Conservation (phyloP, 805 yeast genomes). For the Scheffersomyces stipitis region DNA sequence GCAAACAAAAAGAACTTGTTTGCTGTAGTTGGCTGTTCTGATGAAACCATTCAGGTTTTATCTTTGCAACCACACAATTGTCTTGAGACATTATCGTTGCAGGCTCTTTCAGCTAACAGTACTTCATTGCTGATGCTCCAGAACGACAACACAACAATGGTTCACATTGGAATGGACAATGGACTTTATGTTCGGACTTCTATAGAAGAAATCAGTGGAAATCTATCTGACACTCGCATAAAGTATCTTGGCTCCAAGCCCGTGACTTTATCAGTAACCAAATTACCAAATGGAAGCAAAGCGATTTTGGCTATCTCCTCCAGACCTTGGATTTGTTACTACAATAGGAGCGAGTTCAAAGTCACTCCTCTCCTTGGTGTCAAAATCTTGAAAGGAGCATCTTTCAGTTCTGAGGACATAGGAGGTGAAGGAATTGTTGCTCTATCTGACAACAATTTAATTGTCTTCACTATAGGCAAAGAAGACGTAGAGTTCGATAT, state of each 20-base stretch:
- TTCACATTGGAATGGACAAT: slow-evolving; percentile 80
- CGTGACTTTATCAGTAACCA: slow-evolving; percentile 47
- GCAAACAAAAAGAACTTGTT: slow-evolving; percentile 50
- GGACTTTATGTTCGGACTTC: slow-evolving; percentile 74
- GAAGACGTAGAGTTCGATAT: slow-evolving; percentile 28
- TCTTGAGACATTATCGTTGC: slow-evolving; percentile 61
- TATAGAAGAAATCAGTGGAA: slow-evolving; percentile 59
- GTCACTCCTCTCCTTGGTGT: slow-evolving; percentile 49
- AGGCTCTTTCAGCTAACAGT: slow-evolving; percentile 56
- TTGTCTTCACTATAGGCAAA: slow-evolving; percentile 56
- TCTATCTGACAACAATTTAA: slow-evolving; percentile 48
- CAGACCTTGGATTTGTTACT: slow-evolving; percentile 55
- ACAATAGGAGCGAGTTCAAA: slow-evolving; percentile 33
- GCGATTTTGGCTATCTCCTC: slow-evolving; percentile 47
- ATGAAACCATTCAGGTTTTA: slow-evolving; percentile 65
- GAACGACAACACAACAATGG: slow-evolving; percentile 14
- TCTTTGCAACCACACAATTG: slow-evolving; percentile 61
- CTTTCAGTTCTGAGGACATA: slow-evolving; percentile 63
- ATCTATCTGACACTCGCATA: slow-evolving; percentile 57
- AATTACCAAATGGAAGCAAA: slow-evolving; percentile 8
- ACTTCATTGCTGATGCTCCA: slow-evolving; percentile 26
- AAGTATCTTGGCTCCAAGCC: slow-evolving; percentile 74
- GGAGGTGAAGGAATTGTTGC: slow-evolving; percentile 66
- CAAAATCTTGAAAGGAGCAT: slow-evolving; percentile 44
- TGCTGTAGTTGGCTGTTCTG: slow-evolving; percentile 71